Base-by-base conservation (phyloP, 2,329 filamentous ascomycete genomes). In the Alternaria sp. region DNA sequence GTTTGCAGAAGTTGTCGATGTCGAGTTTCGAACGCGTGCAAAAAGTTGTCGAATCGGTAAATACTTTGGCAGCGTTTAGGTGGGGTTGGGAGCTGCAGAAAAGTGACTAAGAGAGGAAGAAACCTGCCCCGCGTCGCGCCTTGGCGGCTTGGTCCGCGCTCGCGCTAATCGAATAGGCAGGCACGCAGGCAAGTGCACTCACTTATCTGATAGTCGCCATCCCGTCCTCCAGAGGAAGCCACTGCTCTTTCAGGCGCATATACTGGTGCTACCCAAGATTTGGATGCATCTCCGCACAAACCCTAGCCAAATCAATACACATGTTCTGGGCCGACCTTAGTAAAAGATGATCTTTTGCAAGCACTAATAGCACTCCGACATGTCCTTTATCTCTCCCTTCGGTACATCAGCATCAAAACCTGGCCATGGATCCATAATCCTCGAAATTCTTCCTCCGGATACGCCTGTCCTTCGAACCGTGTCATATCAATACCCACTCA, bases 401-500 rank as follows among this genome's bases (percentile, higher is more conserved):
- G 89, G 91, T 54, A 84, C 87, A 55, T 92, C 92, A 26, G 87
- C 90, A 43, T 92, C 92, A 23, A 85, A 86, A 57, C 88, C 94
- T 21, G 96, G 96, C 61, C 86, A 92, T 75, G 96, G 96, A 64
- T 87, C 85, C 68, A 91, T 97, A 70, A 85, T 93, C 57, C 88
- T 93, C 61, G 88, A 88, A 20, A 82, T 92, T 6, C 85, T 94
- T 10, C 92, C 94, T 37, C 89, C 90, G 30, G 86, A 87, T 25
- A 87, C 87, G 51, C 92, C 92, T 14, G 89, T 89, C 49, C 86
- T 97, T 28, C 88, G 90, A 64, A 88, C 86, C 30, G 87, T 97
- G 69, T 90, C 90, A 37, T 98, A 96, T 78, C 93, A 97, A 78
- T 99, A 98, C 75, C 96, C 96, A 1, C 86, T 99, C 50, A 99